Percentiles rank a stretch among this genome's conserved stretches.
These are phyloP conservation scores for Moringa oleifera DNA, from an alignment of 345 rosid genomes.

Conservation along the genomic window DNA sequence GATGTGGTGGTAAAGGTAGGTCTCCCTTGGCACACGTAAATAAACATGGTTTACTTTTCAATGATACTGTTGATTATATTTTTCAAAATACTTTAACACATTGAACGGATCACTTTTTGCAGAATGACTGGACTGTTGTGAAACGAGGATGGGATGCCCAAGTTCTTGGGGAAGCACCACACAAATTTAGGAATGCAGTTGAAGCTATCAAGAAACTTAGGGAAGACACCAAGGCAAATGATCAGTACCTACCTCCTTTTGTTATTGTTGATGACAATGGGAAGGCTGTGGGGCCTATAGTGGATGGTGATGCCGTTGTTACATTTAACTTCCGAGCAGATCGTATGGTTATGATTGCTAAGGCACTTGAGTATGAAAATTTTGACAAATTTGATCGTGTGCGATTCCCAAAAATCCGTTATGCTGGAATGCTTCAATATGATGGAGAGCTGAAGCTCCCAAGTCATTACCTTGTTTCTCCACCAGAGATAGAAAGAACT, in stretches of 20 bases:
- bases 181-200: slow-evolving; percentile 71
- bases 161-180: slow-evolving; percentile 95
- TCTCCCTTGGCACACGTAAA: too few species aligned
- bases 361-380: slow-evolving; percentile 84
- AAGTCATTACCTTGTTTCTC: slow-evolving; percentile 79
- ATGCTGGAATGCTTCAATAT: slow-evolving; percentile 98
- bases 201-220: slow-evolving; percentile 89
- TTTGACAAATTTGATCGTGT: slow-evolving; percentile 93
- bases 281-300: slow-evolving; percentile 79
- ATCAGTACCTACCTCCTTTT: slow-evolving; percentile 91
- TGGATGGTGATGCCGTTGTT: slow-evolving; percentile 96
- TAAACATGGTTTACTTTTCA: too few species aligned
- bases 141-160: slow-evolving; percentile 99
- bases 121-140: slow-evolving; percentile 95
- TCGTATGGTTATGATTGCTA: slow-evolving; percentile 93
- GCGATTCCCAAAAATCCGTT: slow-evolving; percentile 76
- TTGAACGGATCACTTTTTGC: background rate
- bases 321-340: slow-evolving; percentile 94
- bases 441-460: slow-evolving; percentile 97
- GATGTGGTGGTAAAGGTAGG: too few species aligned
- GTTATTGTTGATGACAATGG: slow-evolving; percentile 75
- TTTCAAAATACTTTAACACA: too few species aligned
- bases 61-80: background rate
- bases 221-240: slow-evolving; percentile 60
- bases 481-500: slow-evolving; percentile 95